A percentile compares a stretch with the other conserved stretches of the same genome.
Conservation (phyloP, 768 basidiomycete species). For the Leccinum rimulosum region DNA sequence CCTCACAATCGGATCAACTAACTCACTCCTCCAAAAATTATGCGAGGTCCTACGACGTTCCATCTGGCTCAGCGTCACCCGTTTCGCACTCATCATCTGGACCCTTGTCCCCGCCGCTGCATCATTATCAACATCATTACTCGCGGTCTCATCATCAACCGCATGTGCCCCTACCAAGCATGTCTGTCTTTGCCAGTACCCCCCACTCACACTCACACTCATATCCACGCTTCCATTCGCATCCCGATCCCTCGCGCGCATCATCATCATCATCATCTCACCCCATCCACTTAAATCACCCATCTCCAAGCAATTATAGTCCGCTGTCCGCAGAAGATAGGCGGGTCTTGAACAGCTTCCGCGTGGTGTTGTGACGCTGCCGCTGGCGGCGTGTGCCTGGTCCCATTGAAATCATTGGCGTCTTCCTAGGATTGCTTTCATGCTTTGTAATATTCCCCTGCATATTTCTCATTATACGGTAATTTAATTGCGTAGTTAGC, state of each 20-base stretch:
- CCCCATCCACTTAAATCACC: constrained; percentile 22
- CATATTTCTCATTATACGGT: neutral
- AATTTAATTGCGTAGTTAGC: constrained; percentile 1
- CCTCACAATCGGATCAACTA: constrained; percentile 4
- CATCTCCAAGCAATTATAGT: constrained; percentile 33
- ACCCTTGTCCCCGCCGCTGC: constrained; percentile 9
- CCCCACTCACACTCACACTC: neutral
- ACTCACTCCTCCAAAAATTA: constrained; percentile 8
- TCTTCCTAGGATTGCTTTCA: neutral
- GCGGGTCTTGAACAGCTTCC: constrained; percentile 55
- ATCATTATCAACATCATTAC: constrained; percentile 8
- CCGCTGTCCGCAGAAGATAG: constrained; percentile 55
- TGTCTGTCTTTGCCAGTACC: constrained; percentile 15
- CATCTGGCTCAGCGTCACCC: constrained; percentile 13
- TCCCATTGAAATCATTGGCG: constrained; percentile 5
- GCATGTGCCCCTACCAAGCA: constrained; percentile 22
- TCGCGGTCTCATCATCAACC: constrained; percentile 3
- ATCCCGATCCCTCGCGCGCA: constrained; percentile 1
- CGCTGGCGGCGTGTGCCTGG: neutral
- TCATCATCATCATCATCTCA: constrained; percentile 3
- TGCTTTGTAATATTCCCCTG: constrained; percentile 5
- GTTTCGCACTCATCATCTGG: constrained; percentile 15
- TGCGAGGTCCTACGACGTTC: constrained; percentile 12
- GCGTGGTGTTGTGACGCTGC: constrained; percentile 43
- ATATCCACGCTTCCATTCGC: neutral